Evolutionary conservation across 2,329 filamentous ascomycete genomes (phyloP).

Genomic region (Aspergillus latus): DNA sequence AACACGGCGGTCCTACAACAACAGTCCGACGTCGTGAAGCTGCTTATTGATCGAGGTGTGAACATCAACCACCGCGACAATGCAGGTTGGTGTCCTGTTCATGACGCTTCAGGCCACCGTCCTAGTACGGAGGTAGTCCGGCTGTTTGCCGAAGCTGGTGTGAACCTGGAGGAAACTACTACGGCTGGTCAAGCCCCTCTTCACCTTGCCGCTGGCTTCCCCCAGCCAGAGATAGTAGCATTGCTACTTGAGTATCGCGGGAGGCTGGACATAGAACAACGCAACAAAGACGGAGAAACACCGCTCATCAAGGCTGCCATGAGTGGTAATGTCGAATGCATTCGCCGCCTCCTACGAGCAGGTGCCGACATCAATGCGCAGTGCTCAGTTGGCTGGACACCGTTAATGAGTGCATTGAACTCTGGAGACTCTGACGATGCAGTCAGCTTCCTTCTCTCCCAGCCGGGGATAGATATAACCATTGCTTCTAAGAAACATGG

Average conservation of each 20-base stretch:
- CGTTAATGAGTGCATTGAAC: neutral
- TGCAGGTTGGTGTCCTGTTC: neutral
- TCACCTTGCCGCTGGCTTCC: neutral
- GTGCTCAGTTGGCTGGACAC: neutral
- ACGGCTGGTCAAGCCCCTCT: neutral
- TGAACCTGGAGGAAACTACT: neutral
- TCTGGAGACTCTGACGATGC: neutral
- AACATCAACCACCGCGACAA: neutral
- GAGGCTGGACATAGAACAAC: neutral
- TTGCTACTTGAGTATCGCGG: neutral
- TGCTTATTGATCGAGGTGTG: neutral
- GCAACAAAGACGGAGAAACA: neutral
- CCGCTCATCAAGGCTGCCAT: neutral
- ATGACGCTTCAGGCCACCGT: neutral
- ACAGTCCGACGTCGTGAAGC: neutral
- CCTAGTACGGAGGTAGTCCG: neutral
- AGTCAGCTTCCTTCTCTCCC: neutral
- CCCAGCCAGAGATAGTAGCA: neutral
- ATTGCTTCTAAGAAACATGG: neutral
- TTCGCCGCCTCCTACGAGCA: neutral
- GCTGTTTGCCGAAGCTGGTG: neutral
- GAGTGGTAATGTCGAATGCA: neutral
- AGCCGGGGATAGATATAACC: neutral
- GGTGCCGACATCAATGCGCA: conserved; percentile 4
- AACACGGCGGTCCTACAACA: neutral